Base-by-base conservation (phyloP, 2,329 filamentous ascomycete genomes). In the Fusarium sp. region DNA sequence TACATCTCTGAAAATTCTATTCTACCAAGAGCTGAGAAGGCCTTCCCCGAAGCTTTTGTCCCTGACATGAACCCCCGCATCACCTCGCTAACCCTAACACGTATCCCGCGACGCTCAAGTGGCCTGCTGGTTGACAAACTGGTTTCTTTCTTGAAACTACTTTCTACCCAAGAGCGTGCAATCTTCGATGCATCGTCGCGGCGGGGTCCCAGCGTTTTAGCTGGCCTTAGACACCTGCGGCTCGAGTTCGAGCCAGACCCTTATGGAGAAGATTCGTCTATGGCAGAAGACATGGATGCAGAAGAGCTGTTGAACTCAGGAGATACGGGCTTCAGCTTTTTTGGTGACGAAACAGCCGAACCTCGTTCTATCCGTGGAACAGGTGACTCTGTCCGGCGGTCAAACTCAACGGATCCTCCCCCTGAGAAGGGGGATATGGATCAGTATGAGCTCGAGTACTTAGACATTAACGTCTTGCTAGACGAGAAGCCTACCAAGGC, bases 31-130 rank as follows among this genome's bases (percentile, higher is more conserved):
- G 78, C 82, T 15, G 77, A 84, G 33, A 74, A 80, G 33, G 81
- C 82, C 8, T 88, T 84, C 67, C 83, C 84, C 4, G 78, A 83
- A 51, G 73, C 79, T 15, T 86, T 87, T 54, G 73, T 81, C 5
- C 88, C 88, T 1, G 83, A 88, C 49, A 84, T 85, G 78, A 90
- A 89, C 62, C 84, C 87, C 1, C 83, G 87, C 6, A 74, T 91
- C 22, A 76, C 75, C 13, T 85, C 83, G 1, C 70, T 91, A 24
- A 86, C 84, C 6, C 76, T 91, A 22, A 87, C 86, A 0, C 77
- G 81, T 28, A 80, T 90, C 5, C 88, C 88, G 1, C 81, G 85
- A 9, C 81, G 82, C 24, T 88, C 87, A 1, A 80, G 76, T 6
- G 87, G 87, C 1, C 81, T 81, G 7, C 62, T 89, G 15, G 81